A percentile compares a stretch with the other conserved stretches of the same genome.
Evolutionary conservation across 208 protist species (phyloP).

Genomic region (Lotmaria passim): DNA sequence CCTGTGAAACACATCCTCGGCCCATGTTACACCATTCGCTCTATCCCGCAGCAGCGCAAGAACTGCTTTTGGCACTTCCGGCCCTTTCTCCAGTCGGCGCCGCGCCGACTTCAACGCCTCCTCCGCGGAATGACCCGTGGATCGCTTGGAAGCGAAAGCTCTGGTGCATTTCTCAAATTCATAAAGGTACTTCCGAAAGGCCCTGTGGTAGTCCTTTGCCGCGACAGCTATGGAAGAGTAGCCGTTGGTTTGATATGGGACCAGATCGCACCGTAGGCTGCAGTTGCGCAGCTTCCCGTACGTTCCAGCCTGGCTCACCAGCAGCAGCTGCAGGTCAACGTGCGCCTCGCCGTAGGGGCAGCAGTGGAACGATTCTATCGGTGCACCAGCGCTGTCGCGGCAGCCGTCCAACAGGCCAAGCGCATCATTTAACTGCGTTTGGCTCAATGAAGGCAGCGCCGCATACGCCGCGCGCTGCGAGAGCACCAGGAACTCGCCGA

Average conservation of each 20-base stretch:
- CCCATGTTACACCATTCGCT: conserved; percentile 14
- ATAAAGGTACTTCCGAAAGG: no score
- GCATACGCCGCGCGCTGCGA: conserved; percentile 23
- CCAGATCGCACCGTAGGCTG: conserved; percentile 5
- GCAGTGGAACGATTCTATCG: conserved; percentile 13
- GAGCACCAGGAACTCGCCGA: conserved; percentile 31
- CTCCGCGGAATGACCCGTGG: no score
- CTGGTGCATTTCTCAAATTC: not conserved
- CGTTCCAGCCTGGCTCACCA: not conserved
- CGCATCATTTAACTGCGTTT: conserved; percentile 1
- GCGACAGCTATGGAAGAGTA: conserved; percentile 17
- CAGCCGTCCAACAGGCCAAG: conserved; percentile 22
- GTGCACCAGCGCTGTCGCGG: not conserved
- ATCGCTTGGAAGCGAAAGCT: no score
- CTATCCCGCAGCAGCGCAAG: not conserved
- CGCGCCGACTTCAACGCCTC: no score
- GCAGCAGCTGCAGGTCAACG: conserved; percentile 17
- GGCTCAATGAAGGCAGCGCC: conserved; percentile 4
- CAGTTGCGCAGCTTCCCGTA: not conserved
- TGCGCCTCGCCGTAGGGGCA: conserved; percentile 35
- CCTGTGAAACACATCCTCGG: conserved; percentile 8
- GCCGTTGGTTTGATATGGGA: conserved; percentile 5
- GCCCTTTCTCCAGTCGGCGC: not conserved
- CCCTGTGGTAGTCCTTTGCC: conserved; percentile 9
- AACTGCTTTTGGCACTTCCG: not conserved